Percentiles rank a stretch among this genome's conserved stretches.
Conservation (phyloP, 208 protist genomes). For the Leishmania turanica region DNA sequence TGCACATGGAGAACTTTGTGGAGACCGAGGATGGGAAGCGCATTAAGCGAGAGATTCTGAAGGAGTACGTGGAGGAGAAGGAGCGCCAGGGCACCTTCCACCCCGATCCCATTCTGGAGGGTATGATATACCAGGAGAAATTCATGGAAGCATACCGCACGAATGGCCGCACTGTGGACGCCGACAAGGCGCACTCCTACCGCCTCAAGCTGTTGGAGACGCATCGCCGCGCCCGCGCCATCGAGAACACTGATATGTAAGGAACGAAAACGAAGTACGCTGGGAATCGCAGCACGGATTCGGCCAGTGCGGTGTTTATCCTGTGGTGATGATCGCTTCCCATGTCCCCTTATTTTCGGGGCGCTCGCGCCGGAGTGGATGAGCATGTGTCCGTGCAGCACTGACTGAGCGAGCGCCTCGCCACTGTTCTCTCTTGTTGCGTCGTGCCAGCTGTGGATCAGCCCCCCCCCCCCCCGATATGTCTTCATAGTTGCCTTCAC, state of each 20-base stretch:
- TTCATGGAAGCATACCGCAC: constrained; percentile 79
- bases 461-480: not conserved
- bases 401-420: not conserved
- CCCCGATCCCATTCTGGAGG: constrained; percentile 77
- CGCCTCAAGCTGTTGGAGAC: constrained; percentile 45
- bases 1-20: constrained; percentile 68
- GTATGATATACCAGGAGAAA: constrained; percentile 79
- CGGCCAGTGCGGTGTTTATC: not conserved
- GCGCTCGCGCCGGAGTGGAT: not conserved
- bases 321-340: not conserved
- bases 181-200: constrained; percentile 52
- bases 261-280: not conserved
- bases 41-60: constrained; percentile 80
- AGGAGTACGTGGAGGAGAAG: constrained; percentile 60
- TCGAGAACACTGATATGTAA: constrained; percentile 23
- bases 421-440: not conserved
- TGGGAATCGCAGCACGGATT: not conserved
- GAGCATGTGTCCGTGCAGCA: not conserved
- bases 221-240: constrained; percentile 43
- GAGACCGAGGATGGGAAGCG: constrained; percentile 55
- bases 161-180: constrained; percentile 40
- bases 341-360: constrained; percentile 10
- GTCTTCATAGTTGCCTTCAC: not conserved
- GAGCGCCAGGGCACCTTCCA: constrained; percentile 15
- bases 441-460: not conserved